Percentiles rank a stretch among this genome's conserved stretches.
Evolutionary conservation across 2,329 filamentous ascomycete genomes (phyloP).

Genomic region (Purpureocillium takamizusanense): DNA sequence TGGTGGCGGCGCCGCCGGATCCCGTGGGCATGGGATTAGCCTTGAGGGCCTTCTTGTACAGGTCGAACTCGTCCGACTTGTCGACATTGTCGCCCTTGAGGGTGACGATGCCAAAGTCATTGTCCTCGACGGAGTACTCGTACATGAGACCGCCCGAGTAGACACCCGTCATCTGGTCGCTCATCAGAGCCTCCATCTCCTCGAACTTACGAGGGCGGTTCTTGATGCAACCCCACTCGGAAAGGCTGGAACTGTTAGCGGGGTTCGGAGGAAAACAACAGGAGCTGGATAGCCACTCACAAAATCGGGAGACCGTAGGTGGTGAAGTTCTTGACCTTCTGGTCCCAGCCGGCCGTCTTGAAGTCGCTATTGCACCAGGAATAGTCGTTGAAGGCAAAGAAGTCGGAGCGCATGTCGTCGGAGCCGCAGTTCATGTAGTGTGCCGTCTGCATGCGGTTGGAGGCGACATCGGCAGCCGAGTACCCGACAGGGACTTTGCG

Average conservation of each 20-base stretch:
- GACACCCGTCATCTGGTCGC: conserved; percentile 70
- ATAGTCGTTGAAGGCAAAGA: conserved; percentile 86
- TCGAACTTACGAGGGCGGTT: conserved; percentile 68
- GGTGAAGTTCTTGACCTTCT: conserved; percentile 81
- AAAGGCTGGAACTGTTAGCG: conserved; percentile 46
- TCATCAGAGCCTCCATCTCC: conserved; percentile 75
- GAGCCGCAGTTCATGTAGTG: conserved; percentile 89
- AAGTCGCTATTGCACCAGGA: conserved; percentile 75
- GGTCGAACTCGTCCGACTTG: conserved; percentile 52
- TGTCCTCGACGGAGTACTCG: conserved; percentile 78
- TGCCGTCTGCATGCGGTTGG: conserved; percentile 80
- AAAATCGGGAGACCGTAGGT: conserved; percentile 86
- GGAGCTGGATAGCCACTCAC: too few species aligned
- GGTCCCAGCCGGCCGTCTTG: conserved; percentile 66
- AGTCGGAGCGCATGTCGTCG: conserved; percentile 77
- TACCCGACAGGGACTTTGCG: conserved; percentile 68
- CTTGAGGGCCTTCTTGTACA: conserved; percentile 39
- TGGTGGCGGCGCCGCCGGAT: conserved; percentile 37
- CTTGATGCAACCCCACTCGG: conserved; percentile 84
- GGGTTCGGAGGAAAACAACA: too few species aligned
- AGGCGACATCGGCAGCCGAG: conserved; percentile 69
- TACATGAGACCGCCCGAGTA: conserved; percentile 97
- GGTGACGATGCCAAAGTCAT: conserved; percentile 71
- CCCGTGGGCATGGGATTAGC: conserved; percentile 40
- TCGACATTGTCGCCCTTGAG: conserved; percentile 46